Evolutionary conservation across 768 basidiomycete genomes (phyloP), one percentile per base, ranked within the genome.

Genomic region (Pulveroboletus ravenelii): DNA sequence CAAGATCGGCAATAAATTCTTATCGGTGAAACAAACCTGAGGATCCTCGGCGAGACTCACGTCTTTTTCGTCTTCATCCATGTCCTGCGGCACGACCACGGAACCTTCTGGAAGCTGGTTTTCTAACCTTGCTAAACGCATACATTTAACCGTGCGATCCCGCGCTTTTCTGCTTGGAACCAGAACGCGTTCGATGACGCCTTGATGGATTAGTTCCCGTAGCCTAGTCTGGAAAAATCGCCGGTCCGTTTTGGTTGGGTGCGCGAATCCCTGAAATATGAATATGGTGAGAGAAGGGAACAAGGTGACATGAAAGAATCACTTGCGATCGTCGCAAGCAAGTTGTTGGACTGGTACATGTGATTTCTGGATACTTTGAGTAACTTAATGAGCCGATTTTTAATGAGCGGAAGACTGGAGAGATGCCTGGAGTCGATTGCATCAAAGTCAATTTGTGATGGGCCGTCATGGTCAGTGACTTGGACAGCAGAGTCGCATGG

Each of bases 161-260:
- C 74, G 72, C 50, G 74, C 73, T 56, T 75, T 80, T 48, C 68
- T 71, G 60, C 76, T 81, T 6, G 86, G 85, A 9, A 91, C 82
- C 38, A 80, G 66, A 27, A 93, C 79, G 52, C 81, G 84, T 63
- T 93, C 90, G 32, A 93, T 77, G 35, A 88, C 60, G 7, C 87
- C 82, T 61, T 85, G 79, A 46, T 81, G 78, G 17, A 88, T 78
- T 59, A 93, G 73, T 56, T 87, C 87, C 3, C 82, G 79, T 35
- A 93, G 71, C 39, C 89, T 77, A 32, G 77, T 80, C 61, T 84
- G 81, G 64, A 93, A 90, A 60, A 91, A 89, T 14, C 90, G 79
- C 17, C 90, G 79, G 57, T 91, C 85, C 5, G 80, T 80, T 65
- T 84, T 88, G 5, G 78, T 82, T 30, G 87, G 88, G 62, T 84